Evolutionary conservation across 2,329 filamentous ascomycete species (phyloP), one percentile per base, ranked within the genome.

Genomic region (Pseudonectria foliicola): DNA sequence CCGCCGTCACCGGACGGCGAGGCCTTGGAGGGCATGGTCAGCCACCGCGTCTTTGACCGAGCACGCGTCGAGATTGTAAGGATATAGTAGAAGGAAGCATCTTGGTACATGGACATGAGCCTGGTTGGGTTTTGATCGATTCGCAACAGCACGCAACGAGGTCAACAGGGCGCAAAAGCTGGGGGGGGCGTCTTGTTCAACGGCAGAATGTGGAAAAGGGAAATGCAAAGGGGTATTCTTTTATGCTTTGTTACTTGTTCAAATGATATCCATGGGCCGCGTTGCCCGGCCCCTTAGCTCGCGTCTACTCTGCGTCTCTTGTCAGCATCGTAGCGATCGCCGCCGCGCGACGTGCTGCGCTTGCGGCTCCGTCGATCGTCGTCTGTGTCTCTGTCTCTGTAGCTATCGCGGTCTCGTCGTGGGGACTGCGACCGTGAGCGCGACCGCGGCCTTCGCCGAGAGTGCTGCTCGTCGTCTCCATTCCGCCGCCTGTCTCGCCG

Each of bases 51-150:
- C 15, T 95, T 83, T 61, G 80, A 90, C 42, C 71, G 92, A 40
- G 81, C 86, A 21, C 76, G 90, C 43, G 86, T 95, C 14, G 90
- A 98, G 60, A 83, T 98, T 54, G 75, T 83, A 25, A 81, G 76
- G 65, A 92, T 95, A 60, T 77, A 61, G 50, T 46, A 29, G n/a
- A n/a, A n/a, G n/a, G n/a, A n/a, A n/a, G n/a, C n/a, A n/a, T n/a
- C n/a, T n/a, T n/a, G n/a, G n/a, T n/a, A 11, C 29, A 27, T 10
- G n/a, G 13, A 26, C 25, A 26, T 23, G 34, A 34, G 31, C 3
- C 27, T 24, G 16, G 25, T 29, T 26, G 24, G 29, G 18, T 29
- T 29, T 28, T 34, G 25, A 34, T 15, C 37, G 13, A 30, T 34
- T 16, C 29, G 18, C 25, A 37, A 40, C 43, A 36, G 40, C 37